Conservation (phyloP, 2,329 filamentous ascomycete species). For the Claviceps quebecensis region DNA sequence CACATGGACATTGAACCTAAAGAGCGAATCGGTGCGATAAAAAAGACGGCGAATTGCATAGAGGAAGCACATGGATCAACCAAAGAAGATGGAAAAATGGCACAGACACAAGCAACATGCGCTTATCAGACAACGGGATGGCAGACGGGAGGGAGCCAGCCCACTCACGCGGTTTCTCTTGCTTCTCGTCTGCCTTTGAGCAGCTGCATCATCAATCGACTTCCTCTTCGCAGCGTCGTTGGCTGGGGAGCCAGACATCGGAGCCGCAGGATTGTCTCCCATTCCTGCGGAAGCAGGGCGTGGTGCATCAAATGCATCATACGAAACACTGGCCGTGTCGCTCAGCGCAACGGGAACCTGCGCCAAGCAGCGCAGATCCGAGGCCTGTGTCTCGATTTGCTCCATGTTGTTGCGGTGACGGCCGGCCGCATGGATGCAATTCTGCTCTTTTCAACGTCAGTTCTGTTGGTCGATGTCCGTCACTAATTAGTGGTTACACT, state of each 20-base stretch:
- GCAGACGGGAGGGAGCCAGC: not conserved
- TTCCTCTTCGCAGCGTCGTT: slow-evolving; percentile 21
- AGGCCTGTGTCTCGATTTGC: slow-evolving; percentile 39
- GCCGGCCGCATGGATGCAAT: slow-evolving; percentile 1
- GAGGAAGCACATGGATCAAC: not conserved
- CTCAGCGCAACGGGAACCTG: slow-evolving; percentile 22
- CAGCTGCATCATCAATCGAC: slow-evolving; percentile 26
- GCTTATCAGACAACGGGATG: not conserved
- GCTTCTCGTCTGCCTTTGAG: slow-evolving; percentile 42
- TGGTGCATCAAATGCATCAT: slow-evolving; percentile 22
- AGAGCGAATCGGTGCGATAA: not conserved
- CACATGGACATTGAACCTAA: not conserved
- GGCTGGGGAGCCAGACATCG: not conserved
- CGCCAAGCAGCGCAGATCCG: slow-evolving; percentile 37
- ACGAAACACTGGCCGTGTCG: slow-evolving; percentile 17
- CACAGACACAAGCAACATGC: not conserved
- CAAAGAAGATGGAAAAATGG: not conserved
- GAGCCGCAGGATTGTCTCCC: slow-evolving; percentile 36
- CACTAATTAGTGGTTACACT: not conserved
- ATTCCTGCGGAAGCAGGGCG: slow-evolving; percentile 22
- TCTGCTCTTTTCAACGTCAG: not conserved
- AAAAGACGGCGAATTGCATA: not conserved
- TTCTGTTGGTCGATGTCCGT: not conserved
- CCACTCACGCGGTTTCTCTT: slow-evolving; percentile 45
- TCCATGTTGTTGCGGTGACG: slow-evolving; percentile 26